Evolutionary conservation across 331 rosid genomes (phyloP).

Genomic region (Cydonia oblonga): DNA sequence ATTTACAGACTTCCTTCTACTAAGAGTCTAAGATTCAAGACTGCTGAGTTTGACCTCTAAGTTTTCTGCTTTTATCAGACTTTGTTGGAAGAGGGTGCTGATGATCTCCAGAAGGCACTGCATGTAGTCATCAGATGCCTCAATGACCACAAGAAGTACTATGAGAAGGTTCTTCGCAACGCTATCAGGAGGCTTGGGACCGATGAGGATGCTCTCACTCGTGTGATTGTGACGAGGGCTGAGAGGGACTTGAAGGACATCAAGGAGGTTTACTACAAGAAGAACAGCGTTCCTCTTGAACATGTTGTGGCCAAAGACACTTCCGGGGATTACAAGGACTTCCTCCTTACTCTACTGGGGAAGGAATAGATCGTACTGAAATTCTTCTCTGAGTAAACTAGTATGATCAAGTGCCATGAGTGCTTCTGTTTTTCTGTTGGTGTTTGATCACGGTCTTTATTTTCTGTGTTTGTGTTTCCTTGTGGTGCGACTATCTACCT

Average conservation of each 20-base stretch:
- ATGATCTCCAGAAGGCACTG: constrained; percentile 43
- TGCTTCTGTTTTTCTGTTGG: background rate
- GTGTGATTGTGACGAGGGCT: constrained; percentile 70
- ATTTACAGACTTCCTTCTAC: background rate
- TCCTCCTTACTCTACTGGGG: constrained; percentile 61
- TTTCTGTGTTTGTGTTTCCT: background rate
- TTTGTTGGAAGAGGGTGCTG: constrained; percentile 34
- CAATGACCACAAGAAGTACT: constrained; percentile 52
- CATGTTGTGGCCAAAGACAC: constrained; percentile 48
- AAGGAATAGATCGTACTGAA: constrained; percentile 13
- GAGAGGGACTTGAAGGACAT: constrained; percentile 70
- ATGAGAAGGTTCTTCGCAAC: constrained; percentile 65
- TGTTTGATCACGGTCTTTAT: background rate
- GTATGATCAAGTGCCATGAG: background rate
- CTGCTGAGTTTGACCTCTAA: background rate
- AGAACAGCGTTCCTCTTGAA: constrained; percentile 63
- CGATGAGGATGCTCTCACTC: constrained; percentile 60
- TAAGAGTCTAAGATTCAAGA: background rate
- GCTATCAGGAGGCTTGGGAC: constrained; percentile 42
- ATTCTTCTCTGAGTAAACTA: background rate
- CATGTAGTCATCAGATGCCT: constrained; percentile 50
- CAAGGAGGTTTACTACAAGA: constrained; percentile 58
- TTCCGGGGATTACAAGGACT: constrained; percentile 57
- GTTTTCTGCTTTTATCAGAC: constrained; percentile 20
- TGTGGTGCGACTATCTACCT: constrained; percentile 1